These are phyloP conservation scores for Cordyceps cicadae DNA, from an alignment of 2,329 filamentous ascomycete species.

Conservation along the genomic window DNA sequence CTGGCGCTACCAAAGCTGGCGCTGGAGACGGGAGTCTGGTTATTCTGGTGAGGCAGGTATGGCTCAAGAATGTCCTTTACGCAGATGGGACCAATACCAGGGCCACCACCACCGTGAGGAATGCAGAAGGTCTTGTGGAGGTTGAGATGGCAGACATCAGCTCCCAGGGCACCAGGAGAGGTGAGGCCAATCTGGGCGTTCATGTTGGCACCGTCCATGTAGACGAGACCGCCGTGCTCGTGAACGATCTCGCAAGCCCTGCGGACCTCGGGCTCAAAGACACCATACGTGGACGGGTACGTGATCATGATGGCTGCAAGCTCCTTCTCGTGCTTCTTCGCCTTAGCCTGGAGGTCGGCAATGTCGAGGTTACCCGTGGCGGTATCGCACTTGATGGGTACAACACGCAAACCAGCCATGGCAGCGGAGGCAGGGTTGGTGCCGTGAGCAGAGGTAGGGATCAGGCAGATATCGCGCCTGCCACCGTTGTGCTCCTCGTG, in stretches of 20 bases:
- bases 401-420: constrained; percentile 92
- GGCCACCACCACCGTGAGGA: constrained; percentile 88
- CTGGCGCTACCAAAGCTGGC: constrained; percentile 82
- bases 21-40: constrained; percentile 52
- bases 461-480: constrained; percentile 84
- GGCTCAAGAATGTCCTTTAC: constrained; percentile 73
- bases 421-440: constrained; percentile 93
- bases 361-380: constrained; percentile 86
- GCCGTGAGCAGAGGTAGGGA: constrained; percentile 89
- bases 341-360: constrained; percentile 77
- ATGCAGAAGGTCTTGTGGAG: constrained; percentile 99
- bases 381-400: constrained; percentile 82
- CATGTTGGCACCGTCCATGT: constrained; percentile 99
- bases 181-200: constrained; percentile 95
- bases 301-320: constrained; percentile 94
- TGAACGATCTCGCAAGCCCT: constrained; percentile 81
- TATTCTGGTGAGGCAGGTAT: constrained; percentile 56
- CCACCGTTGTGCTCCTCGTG: constrained; percentile 59
- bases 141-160: constrained; percentile 94
- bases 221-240: constrained; percentile 81
- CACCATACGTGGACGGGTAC: constrained; percentile 89
- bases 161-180: constrained; percentile 89
- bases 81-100: constrained; percentile 88
- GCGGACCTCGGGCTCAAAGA: constrained; percentile 87
- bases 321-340: constrained; percentile 75